A percentile compares a stretch with the other conserved stretches of the same genome.
phyloP scores from a whole-genome alignment of 257 asterid species.

The Eustoma russellianum region DNA sequence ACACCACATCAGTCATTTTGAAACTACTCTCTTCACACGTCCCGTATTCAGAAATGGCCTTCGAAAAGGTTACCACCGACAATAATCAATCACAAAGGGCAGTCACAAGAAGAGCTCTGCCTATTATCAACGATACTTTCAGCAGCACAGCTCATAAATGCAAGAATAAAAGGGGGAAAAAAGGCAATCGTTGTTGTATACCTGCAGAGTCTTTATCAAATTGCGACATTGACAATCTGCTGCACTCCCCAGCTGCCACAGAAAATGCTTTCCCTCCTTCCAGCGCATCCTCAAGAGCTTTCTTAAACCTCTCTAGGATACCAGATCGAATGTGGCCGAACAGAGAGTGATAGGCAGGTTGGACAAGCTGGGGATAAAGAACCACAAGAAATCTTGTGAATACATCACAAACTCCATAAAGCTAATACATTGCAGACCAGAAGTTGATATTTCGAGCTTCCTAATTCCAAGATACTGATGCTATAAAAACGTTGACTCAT shows the following conservation, averaged over 20 bases:
- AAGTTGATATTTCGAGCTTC: too few species aligned
- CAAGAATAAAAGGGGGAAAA: too few species aligned
- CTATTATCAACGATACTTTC: too few species aligned
- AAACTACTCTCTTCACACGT: too few species aligned
- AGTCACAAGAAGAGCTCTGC: too few species aligned
- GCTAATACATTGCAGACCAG: too few species aligned
- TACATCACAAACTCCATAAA: not conserved
- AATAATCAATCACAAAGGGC: too few species aligned
- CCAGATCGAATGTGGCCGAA: constrained; percentile 89
- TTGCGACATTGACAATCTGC: constrained; percentile 33
- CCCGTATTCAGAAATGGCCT: too few species aligned
- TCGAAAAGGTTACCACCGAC: not conserved
- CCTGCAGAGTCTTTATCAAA: constrained; percentile 81
- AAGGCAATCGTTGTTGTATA: constrained; percentile 12
- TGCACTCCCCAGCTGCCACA: constrained; percentile 66
- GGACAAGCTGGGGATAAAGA: constrained; percentile 66
- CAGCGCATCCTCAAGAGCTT: constrained; percentile 57
- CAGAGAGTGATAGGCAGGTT: constrained; percentile 85
- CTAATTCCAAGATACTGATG: too few species aligned
- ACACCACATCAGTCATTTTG: too few species aligned
- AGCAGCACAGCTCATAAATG: too few species aligned
- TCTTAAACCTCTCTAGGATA: constrained; percentile 63
- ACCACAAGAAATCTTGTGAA: constrained; percentile 12
- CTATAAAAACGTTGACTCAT: too few species aligned
- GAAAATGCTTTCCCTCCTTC: constrained; percentile 80